Base-by-base conservation (phyloP, 75 land plant species). In the Azolla pinnata region DNA sequence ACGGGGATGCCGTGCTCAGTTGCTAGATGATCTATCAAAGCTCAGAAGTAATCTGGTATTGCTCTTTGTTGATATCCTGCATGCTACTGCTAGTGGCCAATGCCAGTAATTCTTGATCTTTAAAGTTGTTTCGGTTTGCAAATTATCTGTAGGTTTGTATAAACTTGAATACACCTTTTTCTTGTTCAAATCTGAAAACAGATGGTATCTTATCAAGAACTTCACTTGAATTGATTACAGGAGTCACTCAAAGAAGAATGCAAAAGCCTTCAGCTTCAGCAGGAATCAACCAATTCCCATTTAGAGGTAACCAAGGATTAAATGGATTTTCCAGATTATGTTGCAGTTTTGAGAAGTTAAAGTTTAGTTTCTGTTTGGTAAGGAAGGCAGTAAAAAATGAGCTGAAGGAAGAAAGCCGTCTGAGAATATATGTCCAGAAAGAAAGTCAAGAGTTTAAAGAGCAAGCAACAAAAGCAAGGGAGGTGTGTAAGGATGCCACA, bases 391-490 rank as follows among this genome's bases (percentile, higher is more conserved):
- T 59, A 12, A 48, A 49, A 38, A 28, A 56, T 28, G 74, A 71
- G 44, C 74, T 71, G 17, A 71, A 49, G 44, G 74, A 71, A 57
- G 74, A 71, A 38, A 58, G 30, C 20, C 61, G 62, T 29, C 57
- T 71, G 28, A 54, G 74, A 33, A 59, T 61, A 34, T 65, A 49
- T 65, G 56, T 57, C 1, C 59, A 71, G 12, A 71, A 71, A 42
- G 74, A 71, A 59, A 42, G 62, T 7, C 53, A 60, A 20, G 63
- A 64, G 29, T 32, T 59, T 8, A 65, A 71, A 46, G 53, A 30
- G 38, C 65, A 71, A 16, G 29, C 67, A 14, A 10, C 30, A 17
- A 56, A 24, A 0, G 33, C 62, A 23, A 63, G 61, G 51, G 70
- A 70, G 60, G 73, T 64, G 17, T 14, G 2, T 4, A 46, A 46